A percentile compares a stretch with the other conserved stretches of the same genome.
Conservation (phyloP, 2,329 filamentous ascomycete genomes). For the Pleomassaria siparia region DNA sequence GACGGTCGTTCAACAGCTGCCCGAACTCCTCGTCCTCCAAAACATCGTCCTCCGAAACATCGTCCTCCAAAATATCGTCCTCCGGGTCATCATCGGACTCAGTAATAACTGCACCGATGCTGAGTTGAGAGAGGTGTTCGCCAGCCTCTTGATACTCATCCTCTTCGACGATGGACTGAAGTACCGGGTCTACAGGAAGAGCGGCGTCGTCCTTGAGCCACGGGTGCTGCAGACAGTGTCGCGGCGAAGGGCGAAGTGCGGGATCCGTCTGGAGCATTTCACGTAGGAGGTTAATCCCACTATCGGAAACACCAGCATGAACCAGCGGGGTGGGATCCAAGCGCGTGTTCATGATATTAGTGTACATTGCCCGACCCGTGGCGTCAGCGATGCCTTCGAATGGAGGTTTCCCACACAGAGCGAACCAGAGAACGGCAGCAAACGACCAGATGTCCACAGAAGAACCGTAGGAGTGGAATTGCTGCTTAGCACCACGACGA, state of each 20-base stretch:
- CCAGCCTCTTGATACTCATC: slow-evolving; percentile 62
- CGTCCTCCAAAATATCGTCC: slow-evolving; percentile 25
- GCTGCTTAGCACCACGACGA: slow-evolving; percentile 53
- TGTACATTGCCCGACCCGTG: slow-evolving; percentile 75
- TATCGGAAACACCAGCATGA: slow-evolving; percentile 59
- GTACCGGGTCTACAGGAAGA: slow-evolving; percentile 24
- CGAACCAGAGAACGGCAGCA: slow-evolving; percentile 86
- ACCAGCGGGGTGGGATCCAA: slow-evolving; percentile 68
- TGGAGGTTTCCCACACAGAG: slow-evolving; percentile 77
- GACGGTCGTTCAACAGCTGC: slow-evolving; percentile 36
- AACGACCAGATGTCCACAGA: slow-evolving; percentile 97
- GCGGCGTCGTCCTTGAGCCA: slow-evolving; percentile 68
- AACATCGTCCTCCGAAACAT: slow-evolving; percentile 19
- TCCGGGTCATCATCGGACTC: slow-evolving; percentile 22
- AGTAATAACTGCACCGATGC: slow-evolving; percentile 26
- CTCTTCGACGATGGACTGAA: slow-evolving; percentile 52
- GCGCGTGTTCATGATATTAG: slow-evolving; percentile 79
- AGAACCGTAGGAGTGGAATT: slow-evolving; percentile 73
- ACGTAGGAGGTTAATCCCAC: slow-evolving; percentile 72
- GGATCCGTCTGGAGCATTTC: slow-evolving; percentile 84
- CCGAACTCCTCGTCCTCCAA: slow-evolving; percentile 34
- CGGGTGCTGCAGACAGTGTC: slow-evolving; percentile 67
- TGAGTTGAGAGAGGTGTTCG: slow-evolving; percentile 51
- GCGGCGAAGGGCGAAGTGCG: slow-evolving; percentile 71
- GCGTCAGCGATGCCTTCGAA: slow-evolving; percentile 77